Conservation (phyloP, 2,329 filamentous ascomycete species). For the Penicillium rolfsii region DNA sequence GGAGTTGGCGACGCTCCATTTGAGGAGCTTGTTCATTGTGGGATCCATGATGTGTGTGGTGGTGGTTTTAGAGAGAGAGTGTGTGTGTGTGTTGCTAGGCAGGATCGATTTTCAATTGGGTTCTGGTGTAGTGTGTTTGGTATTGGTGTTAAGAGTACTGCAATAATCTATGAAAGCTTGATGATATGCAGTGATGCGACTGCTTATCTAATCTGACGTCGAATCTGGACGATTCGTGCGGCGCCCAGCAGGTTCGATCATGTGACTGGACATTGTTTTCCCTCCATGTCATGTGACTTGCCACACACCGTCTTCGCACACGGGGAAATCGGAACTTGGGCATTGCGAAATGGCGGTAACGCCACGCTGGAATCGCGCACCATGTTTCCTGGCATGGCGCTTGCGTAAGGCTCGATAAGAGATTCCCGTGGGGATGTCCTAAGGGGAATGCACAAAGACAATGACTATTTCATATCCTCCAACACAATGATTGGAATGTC, state of each 20-base stretch:
- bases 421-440: not conserved
- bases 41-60: slow-evolving; percentile 54
- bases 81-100: not conserved
- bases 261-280: not conserved
- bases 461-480: not conserved
- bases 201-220: slow-evolving; percentile 23
- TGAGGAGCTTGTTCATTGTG: slow-evolving; percentile 74
- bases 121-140: not conserved
- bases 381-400: slow-evolving; percentile 4
- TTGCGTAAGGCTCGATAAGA: not conserved
- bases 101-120: not conserved
- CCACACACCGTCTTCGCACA: slow-evolving; percentile 20
- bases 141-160: not conserved
- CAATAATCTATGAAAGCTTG: not conserved
- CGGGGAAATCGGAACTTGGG: slow-evolving; percentile 1
- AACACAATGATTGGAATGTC: not conserved
- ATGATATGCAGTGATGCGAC: slow-evolving; percentile 13
- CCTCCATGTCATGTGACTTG: slow-evolving; percentile 17
- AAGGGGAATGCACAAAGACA: not conserved
- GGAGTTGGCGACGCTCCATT: slow-evolving; percentile 74
- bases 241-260: slow-evolving; percentile 29
- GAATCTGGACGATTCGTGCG: slow-evolving; percentile 32
- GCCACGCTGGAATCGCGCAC: not conserved
- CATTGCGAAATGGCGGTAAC: slow-evolving; percentile 15
- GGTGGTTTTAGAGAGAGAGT: not conserved